Evolutionary conservation across 768 basidiomycete genomes (phyloP).

Genomic region (Amanita fuliginea): DNA sequence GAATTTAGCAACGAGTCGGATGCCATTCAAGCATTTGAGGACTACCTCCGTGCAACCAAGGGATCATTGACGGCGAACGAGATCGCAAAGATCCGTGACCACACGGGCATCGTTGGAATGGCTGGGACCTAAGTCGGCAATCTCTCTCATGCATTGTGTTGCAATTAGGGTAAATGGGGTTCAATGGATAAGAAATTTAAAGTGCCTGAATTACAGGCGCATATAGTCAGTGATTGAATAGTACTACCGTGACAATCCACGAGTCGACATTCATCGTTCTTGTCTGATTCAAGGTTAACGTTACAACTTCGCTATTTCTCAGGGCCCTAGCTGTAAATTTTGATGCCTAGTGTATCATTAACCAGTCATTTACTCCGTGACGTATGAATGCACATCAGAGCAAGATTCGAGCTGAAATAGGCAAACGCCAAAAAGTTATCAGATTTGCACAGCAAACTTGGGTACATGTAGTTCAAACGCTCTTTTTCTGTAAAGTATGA

Average conservation of each 20-base stretch:
- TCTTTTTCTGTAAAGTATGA: slow-evolving; percentile 1
- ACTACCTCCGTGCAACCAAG: slow-evolving; percentile 76
- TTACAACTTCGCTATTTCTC: too few relatives aligned
- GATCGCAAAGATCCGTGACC: slow-evolving; percentile 87
- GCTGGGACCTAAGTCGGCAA: slow-evolving; percentile 44
- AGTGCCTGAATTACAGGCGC: background rate
- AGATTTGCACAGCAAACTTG: background rate
- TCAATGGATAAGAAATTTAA: background rate
- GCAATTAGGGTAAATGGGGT: background rate
- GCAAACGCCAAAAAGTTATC: background rate
- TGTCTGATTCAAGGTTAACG: too few relatives aligned
- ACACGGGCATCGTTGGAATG: slow-evolving; percentile 83
- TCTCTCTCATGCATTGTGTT: background rate
- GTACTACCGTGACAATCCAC: background rate
- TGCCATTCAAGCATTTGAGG: slow-evolving; percentile 68
- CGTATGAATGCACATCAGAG: background rate
- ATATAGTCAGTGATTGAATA: background rate
- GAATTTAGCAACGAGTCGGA: slow-evolving; percentile 59
- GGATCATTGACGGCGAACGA: slow-evolving; percentile 71
- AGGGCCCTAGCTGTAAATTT: background rate
- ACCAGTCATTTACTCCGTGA: too few relatives aligned
- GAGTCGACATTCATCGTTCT: background rate
- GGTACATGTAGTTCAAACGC: slow-evolving; percentile 1
- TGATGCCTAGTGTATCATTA: too few relatives aligned
- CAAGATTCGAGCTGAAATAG: too few relatives aligned